Evolutionary conservation across 768 basidiomycete genomes (phyloP), one percentile per base, ranked within the genome.

Genomic region (Russula dissimulans): DNA sequence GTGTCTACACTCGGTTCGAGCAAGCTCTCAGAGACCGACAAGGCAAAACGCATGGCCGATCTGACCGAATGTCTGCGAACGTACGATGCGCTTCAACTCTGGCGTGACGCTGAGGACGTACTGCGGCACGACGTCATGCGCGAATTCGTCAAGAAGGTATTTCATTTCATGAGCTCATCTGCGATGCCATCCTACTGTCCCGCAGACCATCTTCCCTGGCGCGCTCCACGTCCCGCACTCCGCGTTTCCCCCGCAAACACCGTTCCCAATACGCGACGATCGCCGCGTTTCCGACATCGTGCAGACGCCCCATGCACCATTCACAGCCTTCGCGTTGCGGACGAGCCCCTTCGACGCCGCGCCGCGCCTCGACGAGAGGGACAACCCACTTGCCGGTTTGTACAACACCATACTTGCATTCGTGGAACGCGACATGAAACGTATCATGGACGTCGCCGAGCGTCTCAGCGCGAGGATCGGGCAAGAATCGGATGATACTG

Each of bases 51-150:
- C 64, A 72, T 80, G 34, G 72, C 80, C 15, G 91, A 93, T 65
- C 70, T 93, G 55, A 82, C 81, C 1, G 91, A 94, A 66, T 90
- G 90, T 68, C 72, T 95, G 46, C 75, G 81, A 46, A 87, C 87
- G 3, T 95, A 95, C 67, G 89, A 93, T 65, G 71, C 79, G 7
- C 75, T 99, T 52, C 81, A 84, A 12, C 80, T 92, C 8, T 93
- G 91, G 89, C 75, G 83, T 66, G 85, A 90, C 63, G 95, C 94
- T 1, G 95, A 95, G 73, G 89, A 93, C 60, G 84, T 97, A 17
- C 73, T 97, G 53, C 78, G 86, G 57, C 76, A 75, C 54, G 83
- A 87, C 46, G 75, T 97, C 41, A 79, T 93, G 39, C 81, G 82
- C 2, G 79, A 78, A 14, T 95, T 94, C 67, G 78, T 93, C 9